Percentiles rank a stretch among this genome's conserved stretches.
phyloP scores from a whole-genome alignment of 169 alveolate species.

The Sarcocystis neurona region DNA sequence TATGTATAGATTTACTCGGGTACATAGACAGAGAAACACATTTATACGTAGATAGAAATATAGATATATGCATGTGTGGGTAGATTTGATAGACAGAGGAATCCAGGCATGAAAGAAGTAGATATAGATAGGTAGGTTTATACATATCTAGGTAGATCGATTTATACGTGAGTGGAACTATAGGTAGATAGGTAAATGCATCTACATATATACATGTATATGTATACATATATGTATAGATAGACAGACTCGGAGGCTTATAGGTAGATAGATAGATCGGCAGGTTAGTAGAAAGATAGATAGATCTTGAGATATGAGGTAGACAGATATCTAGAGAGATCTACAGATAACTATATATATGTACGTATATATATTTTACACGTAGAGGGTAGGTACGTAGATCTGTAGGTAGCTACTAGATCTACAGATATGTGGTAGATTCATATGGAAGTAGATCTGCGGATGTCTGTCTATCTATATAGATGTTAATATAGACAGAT shows the following conservation, averaged over 20 bases:
- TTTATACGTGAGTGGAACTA: not conserved
- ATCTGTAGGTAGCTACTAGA: not conserved
- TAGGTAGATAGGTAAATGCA: not conserved
- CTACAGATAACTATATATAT: too few relatives aligned
- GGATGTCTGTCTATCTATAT: not conserved
- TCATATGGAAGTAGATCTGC: not conserved
- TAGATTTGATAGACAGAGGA: not conserved
- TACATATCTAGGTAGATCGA: not conserved
- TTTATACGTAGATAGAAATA: not conserved
- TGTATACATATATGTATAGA: not conserved
- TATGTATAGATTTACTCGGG: not conserved
- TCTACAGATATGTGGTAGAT: not conserved
- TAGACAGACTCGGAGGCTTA: too few relatives aligned
- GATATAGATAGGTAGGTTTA: not conserved
- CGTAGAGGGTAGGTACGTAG: not conserved
- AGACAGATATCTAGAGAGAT: not conserved
- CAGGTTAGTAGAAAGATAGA: not conserved
- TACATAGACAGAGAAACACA: not conserved
- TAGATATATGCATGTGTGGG: not conserved
- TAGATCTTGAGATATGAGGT: not conserved
- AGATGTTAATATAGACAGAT: not conserved
- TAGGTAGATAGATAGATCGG: not conserved
- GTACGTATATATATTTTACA: too few relatives aligned
- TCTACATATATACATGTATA: not conserved
- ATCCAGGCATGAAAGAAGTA: not conserved